Base-by-base conservation (phyloP, 306 rosid genomes). In the Astragalus membranaceus region DNA sequence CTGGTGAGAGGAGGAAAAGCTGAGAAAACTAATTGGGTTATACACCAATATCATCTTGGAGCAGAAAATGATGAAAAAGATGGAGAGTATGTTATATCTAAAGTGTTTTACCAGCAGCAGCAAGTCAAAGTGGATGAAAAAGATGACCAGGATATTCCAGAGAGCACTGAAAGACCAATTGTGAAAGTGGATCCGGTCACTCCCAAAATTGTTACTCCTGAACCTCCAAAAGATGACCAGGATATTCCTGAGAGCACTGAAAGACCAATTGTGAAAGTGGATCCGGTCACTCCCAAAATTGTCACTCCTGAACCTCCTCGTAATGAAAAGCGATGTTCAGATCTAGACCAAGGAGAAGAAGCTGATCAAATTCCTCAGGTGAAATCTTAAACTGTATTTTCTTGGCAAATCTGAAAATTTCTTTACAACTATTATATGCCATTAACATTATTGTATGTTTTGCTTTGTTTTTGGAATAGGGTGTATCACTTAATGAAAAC, bases 41-140 rank as follows among this genome's bases (percentile, higher is more conserved):
- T 86, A 87, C 90, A 88, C 75, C 97, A 91, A 42, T 92, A 85
- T 77, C 96, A 89, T 87, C 80, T 88, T 7, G 95, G 95, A 46
- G 69, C 77, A 5, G 81, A 75, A 56, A 95, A 91, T 69, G 90
- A 85, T 59, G 97, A 88, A 79, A 81, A 83, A 74, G 79, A 85
- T 26, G 89, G 89, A 15, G 85, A 87, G 43, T 87, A 82, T 56
- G 86, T 89, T 32, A 73, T 87, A 39, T 89, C 96, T 0, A 92
- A 87, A 73, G 80, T 92, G 42, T 82, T 64, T 81, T 92, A 84
- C 71, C 95, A 88, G 83, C 79, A 76, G 79, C 87, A 86, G 75
- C 85, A 69, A 67, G 74, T 67, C 65, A 91, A 70, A 81, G 75
- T 66, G 59, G 78, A 77, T 20, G 93, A 82, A 35, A 82, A 81